Evolutionary conservation across 2,329 filamentous ascomycete species (phyloP).

Genomic region (Ceratocystis eucalypticola): DNA sequence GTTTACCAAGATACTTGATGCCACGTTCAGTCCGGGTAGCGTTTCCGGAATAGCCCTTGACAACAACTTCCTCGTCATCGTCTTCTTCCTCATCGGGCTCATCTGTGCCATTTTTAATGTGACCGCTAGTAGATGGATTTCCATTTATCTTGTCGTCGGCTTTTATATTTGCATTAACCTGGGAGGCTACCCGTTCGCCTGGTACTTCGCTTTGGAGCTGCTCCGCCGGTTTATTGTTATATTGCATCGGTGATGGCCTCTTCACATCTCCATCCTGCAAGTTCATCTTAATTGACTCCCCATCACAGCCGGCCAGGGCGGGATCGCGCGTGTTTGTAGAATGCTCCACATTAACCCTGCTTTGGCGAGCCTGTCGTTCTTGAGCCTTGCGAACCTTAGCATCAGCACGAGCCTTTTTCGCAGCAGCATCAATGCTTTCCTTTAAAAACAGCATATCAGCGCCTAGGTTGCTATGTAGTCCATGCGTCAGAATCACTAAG

Average conservation of each 20-base stretch:
- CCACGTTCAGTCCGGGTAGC: conserved; percentile 83
- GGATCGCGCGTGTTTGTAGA: neutral
- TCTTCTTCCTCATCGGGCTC: conserved; percentile 25
- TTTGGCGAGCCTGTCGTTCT: conserved; percentile 29
- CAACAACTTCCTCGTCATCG: conserved; percentile 73
- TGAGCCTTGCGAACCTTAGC: conserved; percentile 46
- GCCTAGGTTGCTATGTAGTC: conserved; percentile 86
- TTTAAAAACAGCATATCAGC: conserved; percentile 96
- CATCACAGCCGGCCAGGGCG: neutral
- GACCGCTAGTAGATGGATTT: neutral
- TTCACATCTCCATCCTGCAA: neutral
- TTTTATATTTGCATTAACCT: conserved; percentile 20
- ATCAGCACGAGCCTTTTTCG: conserved; percentile 58
- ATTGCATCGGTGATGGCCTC: neutral
- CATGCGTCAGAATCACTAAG: conserved; percentile 84
- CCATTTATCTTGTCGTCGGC: conserved; percentile 18
- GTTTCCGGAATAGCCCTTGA: conserved; percentile 80
- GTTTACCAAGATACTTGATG: conserved; percentile 93
- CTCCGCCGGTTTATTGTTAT: neutral
- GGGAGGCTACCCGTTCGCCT: neutral
- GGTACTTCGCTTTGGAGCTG: neutral
- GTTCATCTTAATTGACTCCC: neutral
- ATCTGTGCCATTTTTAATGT: conserved; percentile 12
- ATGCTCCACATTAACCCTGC: neutral
- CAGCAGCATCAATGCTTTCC: conserved; percentile 83